A percentile compares a stretch with the other conserved stretches of the same genome.
Conservation (phyloP, 2,329 filamentous ascomycete genomes). For the Myriosclerotinia scirpicola region DNA sequence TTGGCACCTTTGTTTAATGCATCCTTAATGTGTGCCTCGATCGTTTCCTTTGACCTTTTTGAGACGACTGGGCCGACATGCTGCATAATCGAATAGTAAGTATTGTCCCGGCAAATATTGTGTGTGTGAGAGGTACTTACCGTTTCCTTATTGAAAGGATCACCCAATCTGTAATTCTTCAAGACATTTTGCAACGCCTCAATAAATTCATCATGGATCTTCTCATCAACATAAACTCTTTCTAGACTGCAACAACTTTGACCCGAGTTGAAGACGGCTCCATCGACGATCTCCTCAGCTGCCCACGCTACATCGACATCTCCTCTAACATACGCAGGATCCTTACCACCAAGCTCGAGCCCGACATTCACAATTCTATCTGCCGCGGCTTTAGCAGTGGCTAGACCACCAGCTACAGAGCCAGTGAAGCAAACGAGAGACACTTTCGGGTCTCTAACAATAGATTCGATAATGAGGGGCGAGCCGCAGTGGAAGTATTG, state of each 20-base stretch:
- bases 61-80: constrained; percentile 89
- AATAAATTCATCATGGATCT: constrained; percentile 80
- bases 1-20: constrained; percentile 80
- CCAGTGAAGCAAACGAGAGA: constrained; percentile 90
- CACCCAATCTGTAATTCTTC: constrained; percentile 79
- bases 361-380: constrained; percentile 84
- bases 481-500: constrained; percentile 92
- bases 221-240: constrained; percentile 84
- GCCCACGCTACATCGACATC: constrained; percentile 91
- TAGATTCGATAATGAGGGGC: constrained; percentile 69
- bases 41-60: constrained; percentile 71
- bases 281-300: constrained; percentile 91
- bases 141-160: constrained; percentile 75
- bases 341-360: constrained; percentile 90
- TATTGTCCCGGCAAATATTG: constrained; percentile 15
- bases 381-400: constrained; percentile 80
- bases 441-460: constrained; percentile 75
- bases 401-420: constrained; percentile 82
- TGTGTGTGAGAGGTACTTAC: constrained; percentile 14
- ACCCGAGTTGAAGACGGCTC: constrained; percentile 97
- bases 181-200: constrained; percentile 77
- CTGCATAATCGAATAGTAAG: constrained; percentile 16
- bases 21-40: constrained; percentile 77
- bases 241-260: constrained; percentile 96
- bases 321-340: constrained; percentile 82